Base-by-base conservation (phyloP, 768 basidiomycete species). In the Pisolithus sp. region DNA sequence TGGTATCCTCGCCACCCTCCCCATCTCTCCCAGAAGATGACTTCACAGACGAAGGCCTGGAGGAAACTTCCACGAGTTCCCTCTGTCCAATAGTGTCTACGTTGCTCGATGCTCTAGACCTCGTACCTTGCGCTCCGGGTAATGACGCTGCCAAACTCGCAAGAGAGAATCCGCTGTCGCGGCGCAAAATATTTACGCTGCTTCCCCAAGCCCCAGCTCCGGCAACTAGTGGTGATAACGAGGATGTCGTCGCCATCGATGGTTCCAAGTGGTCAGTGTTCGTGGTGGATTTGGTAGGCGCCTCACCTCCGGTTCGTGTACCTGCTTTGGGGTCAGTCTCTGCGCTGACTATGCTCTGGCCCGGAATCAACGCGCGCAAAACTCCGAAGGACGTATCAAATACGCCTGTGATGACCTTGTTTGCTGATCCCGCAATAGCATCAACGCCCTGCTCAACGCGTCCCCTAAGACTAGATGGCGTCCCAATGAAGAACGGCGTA, bases 321-420 rank as follows among this genome's bases (percentile, higher is more conserved):
- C 5, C 13, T 12, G 10, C 24, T 15, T 43, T 43, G 23, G 20
- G 24, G 1, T 10, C 42, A 4, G 53, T 30, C 49, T 53, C 46
- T 55, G 59, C 24, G 53, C 48, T 26, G 53, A 53, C 20, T 57
- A 57, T 10, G 51, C 57, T 58, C 23, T 67, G 63, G 10, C 73
- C 73, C 0, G 79, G 91, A 49, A 94, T 75, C 40, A 93, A 72
- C 4, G 89, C 84, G 17, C 89, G 79, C 15, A 96, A 73, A 56
- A 93, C 88, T 17, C 89, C 88, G 68, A 94, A 93, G 2, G 89
- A 90, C 0, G 90, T 82, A 63, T 95, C 93, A 45, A 95, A 86
- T 48, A 96, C 92, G 21, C 89, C 93, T 5, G 78, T 83, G 48
- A 91, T 69, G 44, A 86, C 81, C 51, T 83, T 81, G 64, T 81